Evolutionary conservation across 352 stramenopile genomes (phyloP), one percentile per base, ranked within the genome.

Genomic region (Aphanomyces invadans): DNA sequence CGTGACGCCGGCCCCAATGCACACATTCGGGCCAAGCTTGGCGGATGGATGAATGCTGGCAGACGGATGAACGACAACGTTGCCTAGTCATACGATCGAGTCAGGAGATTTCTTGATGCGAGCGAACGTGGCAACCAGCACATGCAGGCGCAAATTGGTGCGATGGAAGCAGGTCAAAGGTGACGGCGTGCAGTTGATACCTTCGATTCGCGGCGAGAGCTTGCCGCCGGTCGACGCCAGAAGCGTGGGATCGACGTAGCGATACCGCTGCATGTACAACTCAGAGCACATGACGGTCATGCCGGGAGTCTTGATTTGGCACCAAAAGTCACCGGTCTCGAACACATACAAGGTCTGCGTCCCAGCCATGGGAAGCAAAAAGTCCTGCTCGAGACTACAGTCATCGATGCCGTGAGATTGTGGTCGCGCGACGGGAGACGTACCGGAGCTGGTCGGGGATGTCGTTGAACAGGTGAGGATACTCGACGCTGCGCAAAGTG

Each of bases 281-380:
- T 94, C 87, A 9, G 87, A 95, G 69, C 87, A 95, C 71, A 87
- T 95, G 65, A 95, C 83, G 10, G 87, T 85, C 87, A 94, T 94
- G 19, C 87, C 87, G 0, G 87, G 87, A 0, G 87, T 95, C 77
- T 94, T 95, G 76, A 95, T 95, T 65, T 95, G 87, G 60, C 85
- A 94, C 87, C 87, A 95, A 59, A 95, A 94, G 67, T 95, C 85
- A 1, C 87, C 87, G 1, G 87, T 88, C 56, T 95, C 85, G 68
- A 81, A 87, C 26, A 95, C 65, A 38, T 82, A 94, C 21, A 95
- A 70, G 26, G 72, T 77, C 3, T 81, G 78, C 25, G 86, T 78
- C n/a, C 86, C 87, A 10, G 87, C 87, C 15, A 92, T 72, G 4
- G 83, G 85, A n/a, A 93, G 60, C 54, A 95, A 59, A 26, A 95